Evolutionary conservation across 106 monocot species (phyloP), one percentile per base, ranked within the genome.

Genomic region (Phalaenopsis aphrodite): DNA sequence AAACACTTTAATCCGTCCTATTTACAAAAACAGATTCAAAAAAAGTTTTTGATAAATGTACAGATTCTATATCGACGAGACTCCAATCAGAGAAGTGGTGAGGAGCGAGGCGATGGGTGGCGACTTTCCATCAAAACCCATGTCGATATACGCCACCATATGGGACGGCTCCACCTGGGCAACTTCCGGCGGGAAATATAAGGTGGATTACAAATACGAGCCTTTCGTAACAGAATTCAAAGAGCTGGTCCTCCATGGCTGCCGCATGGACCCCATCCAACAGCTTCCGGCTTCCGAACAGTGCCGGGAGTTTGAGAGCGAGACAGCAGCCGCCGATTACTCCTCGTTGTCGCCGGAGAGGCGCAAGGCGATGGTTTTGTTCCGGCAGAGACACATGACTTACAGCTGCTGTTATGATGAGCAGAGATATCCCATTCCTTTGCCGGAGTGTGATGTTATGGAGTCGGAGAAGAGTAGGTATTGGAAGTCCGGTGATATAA

Each of bases 161-260:
- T 90, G 90, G 90, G 90, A 90, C 58, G 90, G 90, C 39, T 87
- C 87, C 3, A 75, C 48, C 0, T 90, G 90, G 90, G 90, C 90
- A 1, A 90, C 90, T 39, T 24, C 69, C 43, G 84, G 85, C 30
- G 90, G 90, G 17, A 81, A 79, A 76, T 87, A 90, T 84, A 90
- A 90, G 75, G 79, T 82, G 21, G 83, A 87, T 37, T 90, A 87
- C 85, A 84, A 82, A 72, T 90, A 90, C 80, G 81, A 85, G 19
- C 90, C 90, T 39, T 90, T 87, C 79, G 68, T 77, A 16, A 65
- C 87, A 5, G 90, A 90, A 4, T 90, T 90, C 78, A 79, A 85
- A 73, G 76, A 87, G 77, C 85, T 90, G 19, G 80, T 84, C 79
- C 83, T 90, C 48, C 78, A 77, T 17, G 90, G 90, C 77, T 90